Evolutionary conservation across 495 filamentous ascomycete genomes (phyloP).

Genomic region (Polyplosphaeria fusca): DNA sequence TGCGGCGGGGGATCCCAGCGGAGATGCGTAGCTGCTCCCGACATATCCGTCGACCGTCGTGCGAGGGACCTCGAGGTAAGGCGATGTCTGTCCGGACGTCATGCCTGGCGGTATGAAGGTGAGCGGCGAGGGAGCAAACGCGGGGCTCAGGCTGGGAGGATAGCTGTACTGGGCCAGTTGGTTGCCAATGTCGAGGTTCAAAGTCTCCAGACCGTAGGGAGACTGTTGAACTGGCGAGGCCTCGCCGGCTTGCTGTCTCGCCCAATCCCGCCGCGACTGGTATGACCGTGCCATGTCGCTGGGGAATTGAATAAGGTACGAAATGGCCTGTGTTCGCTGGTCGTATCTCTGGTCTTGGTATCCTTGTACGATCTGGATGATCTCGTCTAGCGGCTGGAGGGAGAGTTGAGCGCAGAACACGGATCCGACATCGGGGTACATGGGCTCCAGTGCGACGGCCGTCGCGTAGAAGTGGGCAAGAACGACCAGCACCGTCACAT

Average conservation of each 20-base stretch:
- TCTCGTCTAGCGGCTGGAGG: conserved; percentile 41
- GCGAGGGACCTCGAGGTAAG: conserved; percentile 40
- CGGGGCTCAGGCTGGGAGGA: conserved; percentile 40
- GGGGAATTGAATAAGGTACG: conserved; percentile 41
- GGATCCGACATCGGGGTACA: conserved; percentile 86
- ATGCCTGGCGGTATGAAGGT: conserved; percentile 28
- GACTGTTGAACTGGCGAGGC: conserved; percentile 23
- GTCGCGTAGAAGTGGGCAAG: conserved; percentile 90
- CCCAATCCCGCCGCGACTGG: conserved; percentile 33
- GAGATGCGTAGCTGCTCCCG: conserved; percentile 29
- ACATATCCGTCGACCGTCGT: conserved; percentile 26
- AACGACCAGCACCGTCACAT: conserved; percentile 68
- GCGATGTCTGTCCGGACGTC: conserved; percentile 29
- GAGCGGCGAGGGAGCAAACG: conserved; percentile 43
- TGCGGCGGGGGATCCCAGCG: conserved; percentile 31
- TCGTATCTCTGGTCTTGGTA: conserved; percentile 36
- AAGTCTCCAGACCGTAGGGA: conserved; percentile 24
- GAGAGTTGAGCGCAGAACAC: conserved; percentile 52
- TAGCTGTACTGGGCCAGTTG: conserved; percentile 35
- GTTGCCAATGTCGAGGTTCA: conserved; percentile 36
- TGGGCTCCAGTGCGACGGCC: conserved; percentile 78
- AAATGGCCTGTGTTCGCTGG: conserved; percentile 31
- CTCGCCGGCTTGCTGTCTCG: conserved; percentile 32
- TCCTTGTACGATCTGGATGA: conserved; percentile 37
- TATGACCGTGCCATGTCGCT: conserved; percentile 34